These are phyloP conservation scores for Notholithocarpus densiflorus DNA, from an alignment of 306 rosid species.

Conservation along the genomic window DNA sequence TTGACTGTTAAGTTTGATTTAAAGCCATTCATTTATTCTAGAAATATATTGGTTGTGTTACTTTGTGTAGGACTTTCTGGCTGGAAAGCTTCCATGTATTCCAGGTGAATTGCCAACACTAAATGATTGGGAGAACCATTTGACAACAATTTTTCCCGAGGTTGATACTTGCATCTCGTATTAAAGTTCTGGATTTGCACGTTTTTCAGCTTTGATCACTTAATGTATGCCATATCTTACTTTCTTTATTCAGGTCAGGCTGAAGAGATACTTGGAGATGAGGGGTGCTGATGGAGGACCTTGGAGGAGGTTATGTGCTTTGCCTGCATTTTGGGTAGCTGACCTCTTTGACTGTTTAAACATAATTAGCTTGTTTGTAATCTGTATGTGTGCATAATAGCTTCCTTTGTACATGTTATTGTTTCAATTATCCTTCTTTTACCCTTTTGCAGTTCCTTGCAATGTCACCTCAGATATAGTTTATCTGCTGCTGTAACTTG, in stretches of 20 bases:
- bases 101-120: slow-evolving; percentile 95
- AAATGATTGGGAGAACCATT: slow-evolving; percentile 97
- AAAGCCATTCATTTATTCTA: neutral
- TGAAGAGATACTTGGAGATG: slow-evolving; percentile 99
- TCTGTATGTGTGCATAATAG: slow-evolving; percentile 2
- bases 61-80: slow-evolving; percentile 78
- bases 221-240: slow-evolving; percentile 14
- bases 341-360: slow-evolving; percentile 11
- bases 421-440: neutral
- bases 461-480: slow-evolving; percentile 1
- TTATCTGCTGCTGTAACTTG: neutral
- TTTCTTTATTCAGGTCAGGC: slow-evolving; percentile 69
- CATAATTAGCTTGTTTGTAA: slow-evolving; percentile 2
- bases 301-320: slow-evolving; percentile 97
- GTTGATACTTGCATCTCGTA: slow-evolving; percentile 34
- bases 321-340: slow-evolving; percentile 97
- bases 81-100: slow-evolving; percentile 72
- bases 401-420: slow-evolving; percentile 2
- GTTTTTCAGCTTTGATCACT: slow-evolving; percentile 20
- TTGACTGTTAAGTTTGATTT: neutral
- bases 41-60: neutral
- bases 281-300: slow-evolving; percentile 99
- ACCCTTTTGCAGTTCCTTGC: neutral
- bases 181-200: slow-evolving; percentile 8
- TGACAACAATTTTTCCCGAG: slow-evolving; percentile 96